These are phyloP conservation scores for Apiotrichum veenhuisii DNA, from an alignment of 1,284 basidiomycete species.

Conservation along the genomic window DNA sequence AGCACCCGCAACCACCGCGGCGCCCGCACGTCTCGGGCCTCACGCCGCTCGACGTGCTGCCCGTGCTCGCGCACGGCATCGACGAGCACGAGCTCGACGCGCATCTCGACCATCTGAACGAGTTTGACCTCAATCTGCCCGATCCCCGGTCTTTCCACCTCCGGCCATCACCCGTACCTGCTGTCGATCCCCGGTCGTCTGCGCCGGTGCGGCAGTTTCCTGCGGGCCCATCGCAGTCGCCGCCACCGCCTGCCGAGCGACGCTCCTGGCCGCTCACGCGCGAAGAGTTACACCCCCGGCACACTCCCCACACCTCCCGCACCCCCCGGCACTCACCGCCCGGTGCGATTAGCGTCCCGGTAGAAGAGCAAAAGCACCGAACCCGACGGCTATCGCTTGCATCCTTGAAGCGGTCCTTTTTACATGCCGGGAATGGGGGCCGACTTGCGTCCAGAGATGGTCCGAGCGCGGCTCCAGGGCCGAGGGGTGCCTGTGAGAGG, in stretches of 20 bases:
- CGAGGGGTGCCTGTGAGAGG: too few relatives aligned
- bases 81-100: neutral
- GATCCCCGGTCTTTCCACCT: slow-evolving; percentile 2
- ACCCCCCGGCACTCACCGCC: too few relatives aligned
- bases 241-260: too few relatives aligned
- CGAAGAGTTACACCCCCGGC: neutral
- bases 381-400: too few relatives aligned
- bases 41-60: neutral
- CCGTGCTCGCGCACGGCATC: neutral
- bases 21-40: neutral
- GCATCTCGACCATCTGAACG: neutral
- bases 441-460: too few relatives aligned
- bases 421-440: too few relatives aligned
- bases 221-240: too few relatives aligned
- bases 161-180: neutral
- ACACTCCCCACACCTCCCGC: neutral
- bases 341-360: too few relatives aligned
- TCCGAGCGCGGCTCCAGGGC: too few relatives aligned
- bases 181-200: neutral
- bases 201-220: too few relatives aligned
- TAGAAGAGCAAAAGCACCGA: too few relatives aligned
- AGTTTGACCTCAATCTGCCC: neutral
- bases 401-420: too few relatives aligned
- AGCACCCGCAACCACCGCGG: neutral
- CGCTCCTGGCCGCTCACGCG: neutral